Conservation (phyloP, 441 rosid species). For the Brassica balearica region DNA sequence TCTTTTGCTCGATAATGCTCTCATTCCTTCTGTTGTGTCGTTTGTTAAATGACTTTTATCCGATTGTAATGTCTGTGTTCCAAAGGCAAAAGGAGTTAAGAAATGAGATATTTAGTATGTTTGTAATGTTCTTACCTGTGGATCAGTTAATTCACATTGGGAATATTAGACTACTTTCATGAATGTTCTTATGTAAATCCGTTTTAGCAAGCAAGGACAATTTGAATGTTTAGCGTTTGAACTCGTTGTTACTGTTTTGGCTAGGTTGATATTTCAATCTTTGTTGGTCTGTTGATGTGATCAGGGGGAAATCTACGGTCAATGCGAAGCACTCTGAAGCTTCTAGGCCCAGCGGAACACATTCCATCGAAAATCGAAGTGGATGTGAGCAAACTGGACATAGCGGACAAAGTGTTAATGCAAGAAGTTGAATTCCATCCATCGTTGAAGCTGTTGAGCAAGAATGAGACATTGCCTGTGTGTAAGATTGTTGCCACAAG, state of each 20-base stretch:
- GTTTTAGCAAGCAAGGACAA: not conserved
- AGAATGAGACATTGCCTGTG: slow-evolving; percentile 68
- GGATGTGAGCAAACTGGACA: slow-evolving; percentile 79
- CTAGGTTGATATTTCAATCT: not conserved
- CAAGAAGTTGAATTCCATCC: slow-evolving; percentile 68
- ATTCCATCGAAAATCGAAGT: slow-evolving; percentile 87
- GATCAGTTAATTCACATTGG: not conserved
- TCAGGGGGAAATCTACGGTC: slow-evolving; percentile 65
- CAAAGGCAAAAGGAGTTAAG: not conserved
- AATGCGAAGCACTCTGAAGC: slow-evolving; percentile 61
- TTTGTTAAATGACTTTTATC: not conserved
- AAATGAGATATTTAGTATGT: not conserved
- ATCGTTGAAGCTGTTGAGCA: slow-evolving; percentile 76
- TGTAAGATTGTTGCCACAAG: slow-evolving; percentile 71
- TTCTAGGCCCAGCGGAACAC: slow-evolving; percentile 71
- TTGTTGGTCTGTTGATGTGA: slow-evolving; percentile 12
- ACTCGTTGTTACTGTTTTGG: not conserved
- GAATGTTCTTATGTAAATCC: not conserved
- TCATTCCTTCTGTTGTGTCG: not conserved
- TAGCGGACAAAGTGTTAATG: slow-evolving; percentile 73
- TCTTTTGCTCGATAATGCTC: slow-evolving; percentile 1
- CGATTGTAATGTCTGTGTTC: not conserved
- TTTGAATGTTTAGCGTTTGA: not conserved
- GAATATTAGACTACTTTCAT: not conserved
- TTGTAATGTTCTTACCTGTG: not conserved